Percentiles rank a stretch among this genome's conserved stretches.
Conservation (phyloP, 345 rosid genomes). For the Orychophragmus violaceus region DNA sequence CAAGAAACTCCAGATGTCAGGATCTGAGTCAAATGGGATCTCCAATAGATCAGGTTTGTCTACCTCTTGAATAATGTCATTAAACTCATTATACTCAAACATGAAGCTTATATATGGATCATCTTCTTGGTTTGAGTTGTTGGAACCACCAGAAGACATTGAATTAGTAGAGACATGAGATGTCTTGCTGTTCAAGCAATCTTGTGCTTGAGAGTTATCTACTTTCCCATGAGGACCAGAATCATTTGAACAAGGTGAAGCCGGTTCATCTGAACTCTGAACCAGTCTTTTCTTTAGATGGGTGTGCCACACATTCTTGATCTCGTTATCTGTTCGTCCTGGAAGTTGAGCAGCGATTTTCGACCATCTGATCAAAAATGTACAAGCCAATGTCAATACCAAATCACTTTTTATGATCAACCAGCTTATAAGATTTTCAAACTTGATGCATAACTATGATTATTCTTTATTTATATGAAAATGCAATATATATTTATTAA, state of each 20-base stretch:
- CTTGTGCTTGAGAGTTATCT: constrained; percentile 8
- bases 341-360: constrained; percentile 74
- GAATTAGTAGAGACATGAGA: constrained; percentile 35
- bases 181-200: constrained; percentile 21
- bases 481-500: too few species aligned
- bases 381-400: not conserved
- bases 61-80: constrained; percentile 44
- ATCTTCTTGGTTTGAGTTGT: constrained; percentile 11
- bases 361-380: constrained; percentile 61
- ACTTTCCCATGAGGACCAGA: constrained; percentile 14
- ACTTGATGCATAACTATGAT: too few species aligned
- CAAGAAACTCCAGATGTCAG: constrained; percentile 67
- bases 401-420: not conserved
- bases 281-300: constrained; percentile 60
- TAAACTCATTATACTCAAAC: constrained; percentile 18
- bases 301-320: constrained; percentile 89
- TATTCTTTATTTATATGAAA: too few species aligned
- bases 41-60: constrained; percentile 44
- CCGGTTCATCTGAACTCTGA: constrained; percentile 14
- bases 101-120: constrained; percentile 1
- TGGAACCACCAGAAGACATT: constrained; percentile 33
- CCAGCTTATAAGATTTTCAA: too few species aligned
- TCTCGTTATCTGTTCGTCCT: constrained; percentile 92
- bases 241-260: constrained; percentile 29
- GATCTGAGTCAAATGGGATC: constrained; percentile 53